Evolutionary conservation across 257 asterid genomes (phyloP).

Genomic region (Solanum clarkiae): DNA sequence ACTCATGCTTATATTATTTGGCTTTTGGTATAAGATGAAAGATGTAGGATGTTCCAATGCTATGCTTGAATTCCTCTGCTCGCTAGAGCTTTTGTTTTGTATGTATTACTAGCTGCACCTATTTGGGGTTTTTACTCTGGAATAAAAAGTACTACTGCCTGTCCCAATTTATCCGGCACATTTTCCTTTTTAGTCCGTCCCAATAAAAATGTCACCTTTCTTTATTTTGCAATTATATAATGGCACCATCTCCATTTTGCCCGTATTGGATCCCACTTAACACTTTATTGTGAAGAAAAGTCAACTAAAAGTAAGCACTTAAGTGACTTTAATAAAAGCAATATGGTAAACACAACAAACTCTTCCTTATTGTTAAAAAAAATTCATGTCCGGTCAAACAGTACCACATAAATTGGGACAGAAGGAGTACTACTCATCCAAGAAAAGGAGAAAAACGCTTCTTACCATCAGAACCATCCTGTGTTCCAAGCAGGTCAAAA

Average conservation of each 20-base stretch:
- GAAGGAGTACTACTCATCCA: not conserved
- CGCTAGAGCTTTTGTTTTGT: not conserved
- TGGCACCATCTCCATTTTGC: not conserved
- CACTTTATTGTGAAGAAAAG: not conserved
- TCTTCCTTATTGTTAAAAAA: not conserved
- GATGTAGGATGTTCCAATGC: not conserved
- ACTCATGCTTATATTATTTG: not conserved
- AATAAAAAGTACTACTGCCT: not conserved
- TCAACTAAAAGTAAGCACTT: not conserved
- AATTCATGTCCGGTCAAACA: not conserved
- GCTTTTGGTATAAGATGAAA: not conserved
- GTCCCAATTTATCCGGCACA: not conserved
- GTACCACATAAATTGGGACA: not conserved
- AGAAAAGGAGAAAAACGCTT: slow-evolving; percentile 2
- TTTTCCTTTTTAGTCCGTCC: not conserved
- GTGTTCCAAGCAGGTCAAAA: slow-evolving; percentile 62
- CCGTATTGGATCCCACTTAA: not conserved
- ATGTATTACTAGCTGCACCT: not conserved
- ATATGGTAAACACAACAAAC: not conserved
- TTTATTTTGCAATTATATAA: not conserved
- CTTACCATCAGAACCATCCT: slow-evolving; percentile 62
- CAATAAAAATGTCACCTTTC: not conserved
- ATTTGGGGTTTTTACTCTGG: not conserved
- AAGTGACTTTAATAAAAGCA: not conserved
- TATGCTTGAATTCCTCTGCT: not conserved